Conservation (phyloP, 345 rosid genomes). For the Streptanthus diversifolius region DNA sequence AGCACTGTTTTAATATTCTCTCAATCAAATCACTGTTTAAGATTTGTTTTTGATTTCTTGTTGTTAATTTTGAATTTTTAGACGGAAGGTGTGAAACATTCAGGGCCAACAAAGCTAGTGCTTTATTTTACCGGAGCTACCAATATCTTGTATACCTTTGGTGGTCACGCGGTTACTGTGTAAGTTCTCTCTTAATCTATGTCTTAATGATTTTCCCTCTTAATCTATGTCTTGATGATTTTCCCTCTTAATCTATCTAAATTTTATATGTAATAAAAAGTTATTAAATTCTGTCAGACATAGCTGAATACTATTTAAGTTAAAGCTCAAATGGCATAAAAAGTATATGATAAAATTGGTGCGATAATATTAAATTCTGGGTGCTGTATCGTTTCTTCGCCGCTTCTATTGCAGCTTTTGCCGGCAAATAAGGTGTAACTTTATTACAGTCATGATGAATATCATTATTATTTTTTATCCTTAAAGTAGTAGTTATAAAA, state of each 20-base stretch:
- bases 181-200: slow-evolving; percentile 38
- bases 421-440: slow-evolving; percentile 54
- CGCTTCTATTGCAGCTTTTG: slow-evolving; percentile 94
- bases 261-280: background rate
- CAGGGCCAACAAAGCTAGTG: slow-evolving; percentile 77
- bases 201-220: background rate
- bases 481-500: slow-evolving; percentile 25
- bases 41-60: background rate
- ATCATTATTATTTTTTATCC: slow-evolving; percentile 16
- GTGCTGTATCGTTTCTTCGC: slow-evolving; percentile 46
- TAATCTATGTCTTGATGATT: background rate
- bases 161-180: slow-evolving; percentile 99
- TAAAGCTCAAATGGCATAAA: slow-evolving; percentile 13
- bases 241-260: background rate
- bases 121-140: slow-evolving; percentile 99
- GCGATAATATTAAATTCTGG: slow-evolving; percentile 18
- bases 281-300: slow-evolving; percentile 28
- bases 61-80: slow-evolving; percentile 16
- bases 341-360: background rate
- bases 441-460: slow-evolving; percentile 30
- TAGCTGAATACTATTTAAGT: slow-evolving; percentile 22
- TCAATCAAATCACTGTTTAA: background rate
- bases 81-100: slow-evolving; percentile 64
- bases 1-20: background rate
- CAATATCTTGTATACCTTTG: slow-evolving; percentile 92